phyloP scores from a whole-genome alignment of 345 rosid species.

The Excoecaria agallocha region DNA sequence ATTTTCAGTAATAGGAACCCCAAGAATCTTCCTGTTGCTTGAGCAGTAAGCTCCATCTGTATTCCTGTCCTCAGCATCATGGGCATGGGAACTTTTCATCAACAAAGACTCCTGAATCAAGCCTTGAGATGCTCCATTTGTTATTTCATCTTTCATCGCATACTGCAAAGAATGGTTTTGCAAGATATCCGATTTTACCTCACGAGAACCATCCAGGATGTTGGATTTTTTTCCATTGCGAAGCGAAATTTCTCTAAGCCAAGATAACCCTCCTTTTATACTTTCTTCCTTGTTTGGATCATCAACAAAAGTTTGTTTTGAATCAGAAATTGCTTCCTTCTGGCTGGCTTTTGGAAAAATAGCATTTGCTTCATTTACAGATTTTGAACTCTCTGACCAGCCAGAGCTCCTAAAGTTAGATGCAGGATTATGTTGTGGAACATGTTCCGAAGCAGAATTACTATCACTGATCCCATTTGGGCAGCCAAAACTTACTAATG shows the following conservation, averaged over 20 bases:
- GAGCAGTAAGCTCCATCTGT: slow-evolving; percentile 30
- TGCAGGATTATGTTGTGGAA: slow-evolving; percentile 13
- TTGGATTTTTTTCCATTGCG: slow-evolving; percentile 27
- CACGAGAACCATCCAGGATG: slow-evolving; percentile 36
- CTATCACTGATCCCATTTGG: slow-evolving; percentile 20
- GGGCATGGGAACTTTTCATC: slow-evolving; percentile 29
- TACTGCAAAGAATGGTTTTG: slow-evolving; percentile 33
- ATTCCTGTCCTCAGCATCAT: slow-evolving; percentile 33
- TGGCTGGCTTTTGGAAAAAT: slow-evolving; percentile 18
- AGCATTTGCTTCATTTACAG: slow-evolving; percentile 36
- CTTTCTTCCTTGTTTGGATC: slow-evolving; percentile 20
- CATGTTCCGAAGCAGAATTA: slow-evolving; percentile 26
- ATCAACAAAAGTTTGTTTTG: slow-evolving; percentile 11
- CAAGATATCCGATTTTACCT: slow-evolving; percentile 32
- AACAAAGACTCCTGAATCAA: slow-evolving; percentile 37
- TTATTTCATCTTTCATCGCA: slow-evolving; percentile 27
- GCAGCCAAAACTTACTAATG: slow-evolving; percentile 17
- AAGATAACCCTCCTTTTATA: slow-evolving; percentile 35
- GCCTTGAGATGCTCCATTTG: slow-evolving; percentile 26
- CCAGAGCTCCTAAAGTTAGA: slow-evolving; percentile 13
- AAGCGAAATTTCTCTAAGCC: slow-evolving; percentile 40
- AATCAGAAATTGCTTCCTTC: slow-evolving; percentile 18
- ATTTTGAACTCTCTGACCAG: slow-evolving; percentile 31
- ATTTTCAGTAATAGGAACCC: slow-evolving; percentile 36
- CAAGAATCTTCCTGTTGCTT: slow-evolving; percentile 35